Conservation (phyloP, 2,329 filamentous ascomycete species). For the Zalaria sp. region DNA sequence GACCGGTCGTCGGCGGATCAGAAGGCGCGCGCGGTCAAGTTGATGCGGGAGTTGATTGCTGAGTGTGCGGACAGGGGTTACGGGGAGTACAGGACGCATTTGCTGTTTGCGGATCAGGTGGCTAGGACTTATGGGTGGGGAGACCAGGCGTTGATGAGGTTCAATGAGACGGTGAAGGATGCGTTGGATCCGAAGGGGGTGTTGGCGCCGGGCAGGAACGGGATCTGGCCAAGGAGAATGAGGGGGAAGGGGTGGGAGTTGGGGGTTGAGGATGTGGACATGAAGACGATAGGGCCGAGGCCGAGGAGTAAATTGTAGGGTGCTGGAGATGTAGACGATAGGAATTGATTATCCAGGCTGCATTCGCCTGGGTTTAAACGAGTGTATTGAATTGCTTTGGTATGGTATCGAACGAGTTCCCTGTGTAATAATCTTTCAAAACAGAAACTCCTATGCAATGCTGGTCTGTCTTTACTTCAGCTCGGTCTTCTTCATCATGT, state of each 20-base stretch:
- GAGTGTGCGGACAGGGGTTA: slow-evolving; percentile 27
- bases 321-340: not conserved
- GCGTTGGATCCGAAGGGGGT: slow-evolving; percentile 27
- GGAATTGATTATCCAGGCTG: no score
- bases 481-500: slow-evolving; percentile 57
- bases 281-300: not conserved
- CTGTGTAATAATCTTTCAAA: no score
- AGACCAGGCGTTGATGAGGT: slow-evolving; percentile 25
- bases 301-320: not conserved
- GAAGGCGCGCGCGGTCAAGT: slow-evolving; percentile 21
- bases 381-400: no score
- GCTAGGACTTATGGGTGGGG: slow-evolving; percentile 32
- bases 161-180: slow-evolving; percentile 32
- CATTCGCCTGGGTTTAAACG: no score
- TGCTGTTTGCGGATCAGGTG: slow-evolving; percentile 32
- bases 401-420: no score
- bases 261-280: not conserved
- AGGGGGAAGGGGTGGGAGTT: not conserved
- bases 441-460: no score
- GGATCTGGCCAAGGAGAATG: not conserved
- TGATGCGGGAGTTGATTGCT: slow-evolving; percentile 25
- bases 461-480: slow-evolving; percentile 12
- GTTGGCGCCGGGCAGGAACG: slow-evolving; percentile 8
- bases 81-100: slow-evolving; percentile 32
- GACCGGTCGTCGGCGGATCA: slow-evolving; percentile 27